Base-by-base conservation (phyloP, 73 alveolate species). In the Symbiodinium pilosum region DNA sequence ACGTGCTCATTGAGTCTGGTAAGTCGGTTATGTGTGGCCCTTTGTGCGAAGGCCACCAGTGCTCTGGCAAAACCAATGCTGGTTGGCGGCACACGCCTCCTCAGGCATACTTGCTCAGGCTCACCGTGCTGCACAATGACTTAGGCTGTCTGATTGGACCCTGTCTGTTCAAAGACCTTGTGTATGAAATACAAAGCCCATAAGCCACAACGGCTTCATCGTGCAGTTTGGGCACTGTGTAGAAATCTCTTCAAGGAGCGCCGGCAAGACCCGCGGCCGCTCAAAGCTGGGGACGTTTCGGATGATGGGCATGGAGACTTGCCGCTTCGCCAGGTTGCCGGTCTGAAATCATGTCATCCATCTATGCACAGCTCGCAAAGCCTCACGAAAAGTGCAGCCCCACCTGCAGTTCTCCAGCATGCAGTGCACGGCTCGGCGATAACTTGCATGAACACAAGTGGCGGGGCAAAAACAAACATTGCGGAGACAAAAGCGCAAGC, bases 291-390 rank as follows among this genome's bases (percentile, higher is more conserved):
- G 94, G 34, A 87, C 94, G 59, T 87, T 87, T 75, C 94, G 94
- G 36, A 87, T 56, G 94, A 87, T 87, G 68, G 94, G 94, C 94
- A 87, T n/a, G 43, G 94, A 87, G 30, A 81, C 94, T 43, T 77
- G 87, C 43, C 87, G 87, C 30, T 9, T 0, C 34, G 87, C 11
- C 84, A 21, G 18, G 18, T 11, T 14, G 59, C 21, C 6, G 6
- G 81, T 38, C 81, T 64, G 81, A 18, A 14, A 47, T 14, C n/a
- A n/a, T n/a, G n/a, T n/a, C 59, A 47, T 47, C 21, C 59, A 47
- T 47, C 6, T 47, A 47, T 47, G 59, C 14, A 47, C 14, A 47
- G 6, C 59, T 47, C 14, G 59, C 59, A 47, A 47, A 9, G 59
- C 77, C 39, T 26, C 2, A 1, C 39, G 41, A 64, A 2, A 64